phyloP scores from a whole-genome alignment of 345 rosid species.

The Ricinus communis region DNA sequence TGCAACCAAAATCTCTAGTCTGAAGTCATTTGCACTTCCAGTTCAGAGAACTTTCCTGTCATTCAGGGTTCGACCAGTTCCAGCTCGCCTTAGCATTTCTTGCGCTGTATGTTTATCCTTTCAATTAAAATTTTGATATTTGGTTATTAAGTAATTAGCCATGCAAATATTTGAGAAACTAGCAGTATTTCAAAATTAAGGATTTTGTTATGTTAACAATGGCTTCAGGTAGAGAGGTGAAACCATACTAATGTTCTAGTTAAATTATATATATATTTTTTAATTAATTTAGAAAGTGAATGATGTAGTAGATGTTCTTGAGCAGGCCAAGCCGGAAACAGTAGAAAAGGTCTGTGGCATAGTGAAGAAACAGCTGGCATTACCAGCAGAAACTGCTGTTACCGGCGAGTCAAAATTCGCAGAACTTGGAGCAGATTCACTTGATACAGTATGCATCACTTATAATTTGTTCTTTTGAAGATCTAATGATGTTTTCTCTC shows the following conservation, averaged over 20 bases:
- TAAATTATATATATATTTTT: too few relatives aligned
- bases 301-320: background rate
- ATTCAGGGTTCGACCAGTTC: constrained; percentile 14
- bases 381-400: constrained; percentile 49
- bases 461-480: background rate
- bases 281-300: too few relatives aligned
- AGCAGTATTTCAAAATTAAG: too few relatives aligned
- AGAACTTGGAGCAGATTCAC: constrained; percentile 86
- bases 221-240: too few relatives aligned
- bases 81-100: constrained; percentile 49
- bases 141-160: too few relatives aligned
- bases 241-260: too few relatives aligned
- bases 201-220: too few relatives aligned
- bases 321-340: constrained; percentile 80
- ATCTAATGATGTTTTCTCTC: background rate
- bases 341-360: constrained; percentile 73
- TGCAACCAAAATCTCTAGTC: constrained; percentile 18
- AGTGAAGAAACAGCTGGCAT: constrained; percentile 80
- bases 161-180: too few relatives aligned
- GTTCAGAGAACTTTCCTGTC: constrained; percentile 19
- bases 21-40: constrained; percentile 18
- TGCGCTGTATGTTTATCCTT: constrained; percentile 49
- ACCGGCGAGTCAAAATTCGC: constrained; percentile 69
- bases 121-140: too few relatives aligned
- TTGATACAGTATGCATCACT: constrained; percentile 64